Percentiles rank a stretch among this genome's conserved stretches.
Conservation (phyloP, 2,329 filamentous ascomycete genomes). For the Madurella fahalii region DNA sequence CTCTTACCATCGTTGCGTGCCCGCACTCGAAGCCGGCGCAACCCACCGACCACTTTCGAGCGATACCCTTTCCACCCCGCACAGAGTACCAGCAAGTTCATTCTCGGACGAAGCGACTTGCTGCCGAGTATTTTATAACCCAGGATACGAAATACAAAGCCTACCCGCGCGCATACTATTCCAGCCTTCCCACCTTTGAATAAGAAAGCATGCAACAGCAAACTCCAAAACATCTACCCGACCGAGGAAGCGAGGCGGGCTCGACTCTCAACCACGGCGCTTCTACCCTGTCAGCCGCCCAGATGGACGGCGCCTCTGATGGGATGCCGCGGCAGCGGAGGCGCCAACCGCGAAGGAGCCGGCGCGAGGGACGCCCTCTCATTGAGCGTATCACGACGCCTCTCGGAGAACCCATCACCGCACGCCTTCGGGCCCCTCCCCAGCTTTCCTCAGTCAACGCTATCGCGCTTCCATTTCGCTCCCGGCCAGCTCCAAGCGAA, state of each 20-base stretch:
- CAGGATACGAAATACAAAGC: not conserved
- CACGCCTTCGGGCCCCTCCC: not conserved
- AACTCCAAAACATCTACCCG: not conserved
- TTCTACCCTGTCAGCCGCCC: not conserved
- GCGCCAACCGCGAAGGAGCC: not conserved
- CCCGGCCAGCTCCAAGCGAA: not conserved
- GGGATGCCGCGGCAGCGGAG: not conserved
- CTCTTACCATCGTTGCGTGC: not conserved
- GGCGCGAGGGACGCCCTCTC: not conserved
- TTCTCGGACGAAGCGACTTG: not conserved
- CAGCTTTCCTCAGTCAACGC: not conserved
- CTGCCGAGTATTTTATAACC: not conserved
- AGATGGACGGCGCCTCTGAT: constrained; percentile 16
- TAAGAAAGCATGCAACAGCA: not conserved
- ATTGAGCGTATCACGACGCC: constrained; percentile 5
- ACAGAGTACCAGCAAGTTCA: not conserved
- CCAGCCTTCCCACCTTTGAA: not conserved
- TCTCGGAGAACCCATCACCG: not conserved
- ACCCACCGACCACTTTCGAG: not conserved
- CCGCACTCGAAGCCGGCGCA: too few species aligned
- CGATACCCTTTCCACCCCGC: not conserved
- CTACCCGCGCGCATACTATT: not conserved
- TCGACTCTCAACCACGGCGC: not conserved
- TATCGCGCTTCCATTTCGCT: not conserved
- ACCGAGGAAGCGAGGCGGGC: not conserved